phyloP scores from a whole-genome alignment of 768 basidiomycete genomes.

The Phaeotremella fagi region DNA sequence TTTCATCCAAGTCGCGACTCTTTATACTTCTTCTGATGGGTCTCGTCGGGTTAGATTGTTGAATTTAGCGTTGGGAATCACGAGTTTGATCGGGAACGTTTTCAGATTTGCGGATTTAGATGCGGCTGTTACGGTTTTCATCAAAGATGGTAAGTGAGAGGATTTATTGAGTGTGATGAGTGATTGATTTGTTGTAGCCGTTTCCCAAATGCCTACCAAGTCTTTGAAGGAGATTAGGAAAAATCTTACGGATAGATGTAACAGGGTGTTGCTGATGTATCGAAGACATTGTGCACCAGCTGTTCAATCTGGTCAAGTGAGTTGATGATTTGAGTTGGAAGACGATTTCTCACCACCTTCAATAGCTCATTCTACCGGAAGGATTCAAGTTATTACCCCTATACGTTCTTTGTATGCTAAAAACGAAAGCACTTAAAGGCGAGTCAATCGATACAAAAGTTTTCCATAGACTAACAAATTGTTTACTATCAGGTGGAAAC shows the following conservation, averaged over 20 bases:
- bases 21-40: conserved; percentile 76
- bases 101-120: conserved; percentile 91
- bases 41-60: conserved; percentile 75
- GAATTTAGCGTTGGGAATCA: conserved; percentile 79
- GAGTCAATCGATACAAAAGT: not conserved
- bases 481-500: conserved; percentile 61
- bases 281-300: conserved; percentile 80
- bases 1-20: conserved; percentile 75
- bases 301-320: conserved; percentile 71
- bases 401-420: conserved; percentile 72
- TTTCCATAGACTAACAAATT: not conserved
- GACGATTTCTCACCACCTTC: not conserved
- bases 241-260: conserved; percentile 75
- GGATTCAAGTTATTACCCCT: conserved; percentile 80
- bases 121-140: conserved; percentile 64
- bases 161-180: not conserved
- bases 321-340: conserved; percentile 12
- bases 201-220: conserved; percentile 59
- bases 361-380: conserved; percentile 87
- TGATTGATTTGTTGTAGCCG: conserved; percentile 54
- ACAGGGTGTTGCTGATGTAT: conserved; percentile 76
- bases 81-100: conserved; percentile 78
- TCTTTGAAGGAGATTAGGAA: conserved; percentile 74
- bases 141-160: conserved; percentile 64
- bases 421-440: conserved; percentile 94